Evolutionary conservation across 2,329 filamentous ascomycete genomes (phyloP), one percentile per base, ranked within the genome.

Genomic region (Endocalyx cinctus): DNA sequence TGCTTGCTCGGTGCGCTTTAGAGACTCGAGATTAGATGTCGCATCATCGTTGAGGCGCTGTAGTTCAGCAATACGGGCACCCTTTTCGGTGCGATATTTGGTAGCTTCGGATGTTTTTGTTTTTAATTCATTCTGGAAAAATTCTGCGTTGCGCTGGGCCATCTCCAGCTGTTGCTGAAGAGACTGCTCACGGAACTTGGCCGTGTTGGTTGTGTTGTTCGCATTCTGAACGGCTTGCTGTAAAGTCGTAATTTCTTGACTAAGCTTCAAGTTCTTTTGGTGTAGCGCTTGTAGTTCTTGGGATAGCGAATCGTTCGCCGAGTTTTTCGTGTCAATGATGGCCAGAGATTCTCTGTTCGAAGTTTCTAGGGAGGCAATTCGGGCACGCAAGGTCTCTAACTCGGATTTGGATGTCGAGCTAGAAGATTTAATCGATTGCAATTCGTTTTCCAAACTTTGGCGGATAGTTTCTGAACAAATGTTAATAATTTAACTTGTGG

Each of bases 81-180:
- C 86, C 70, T 96, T 97, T 57, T 98, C 92, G 56, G 95, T 97
- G 43, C 92, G 80, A 61, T 85, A 90, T 54, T 89, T 95, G 46
- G 90, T 76, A 29, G 87, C 80, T 56, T 98, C 92, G 7, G 82
- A 77, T 41, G 77, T 82, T 64, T 95, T 94, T 1, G 86, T 89
- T 66, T 94, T 90, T 15, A 97, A 74, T 59, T 98, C 92, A 26
- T 74, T 80, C 54, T 96, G 87, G 35, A 92, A 83, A 85, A 88
- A 98, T 50, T 97, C 90, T 45, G 87, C 86, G 64, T 88, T 95
- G 52, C 84, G 84, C 57, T 87, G 88, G 13, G 90, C 79, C 35
- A 94, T 71, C 26, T 94, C 87, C 22, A 97, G 73, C 58, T 97
- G 89, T 58, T 96, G 89, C 59, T 92, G 82, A 10, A 97, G 68